Percentiles rank a stretch among this genome's conserved stretches.
These are phyloP conservation scores for Phytophthora citrophthora DNA, from an alignment of 352 stramenopile species.

Conservation along the genomic window DNA sequence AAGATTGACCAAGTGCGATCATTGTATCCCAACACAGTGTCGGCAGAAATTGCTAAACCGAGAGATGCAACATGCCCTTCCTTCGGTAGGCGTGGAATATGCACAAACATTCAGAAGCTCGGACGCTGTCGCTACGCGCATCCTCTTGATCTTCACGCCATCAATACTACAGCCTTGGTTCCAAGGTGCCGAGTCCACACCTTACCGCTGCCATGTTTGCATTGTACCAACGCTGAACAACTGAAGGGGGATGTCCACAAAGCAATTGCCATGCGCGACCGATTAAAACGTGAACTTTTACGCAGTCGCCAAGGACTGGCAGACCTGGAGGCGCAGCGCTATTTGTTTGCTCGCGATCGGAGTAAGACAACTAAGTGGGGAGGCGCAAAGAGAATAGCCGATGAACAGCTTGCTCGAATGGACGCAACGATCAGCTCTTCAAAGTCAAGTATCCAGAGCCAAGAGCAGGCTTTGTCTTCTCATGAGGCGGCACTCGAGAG, in stretches of 20 bases:
- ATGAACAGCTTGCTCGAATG: conserved; percentile 44
- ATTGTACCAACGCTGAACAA: conserved; percentile 55
- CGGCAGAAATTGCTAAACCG: too few species aligned
- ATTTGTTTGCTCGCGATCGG: conserved; percentile 53
- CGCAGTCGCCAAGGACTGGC: conserved; percentile 44
- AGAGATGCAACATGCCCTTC: conserved; percentile 31
- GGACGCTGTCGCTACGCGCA: conserved; percentile 71
- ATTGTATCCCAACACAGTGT: conserved; percentile 42
- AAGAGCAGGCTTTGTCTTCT: conserved; percentile 19
- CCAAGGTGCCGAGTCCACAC: conserved; percentile 59
- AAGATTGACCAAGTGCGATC: conserved; percentile 48
- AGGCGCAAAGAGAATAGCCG: conserved; percentile 49
- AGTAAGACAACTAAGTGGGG: conserved; percentile 66
- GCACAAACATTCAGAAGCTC: conserved; percentile 63
- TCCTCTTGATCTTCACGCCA: conserved; percentile 50
- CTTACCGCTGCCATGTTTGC: conserved; percentile 58
- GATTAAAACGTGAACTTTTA: conserved; percentile 44
- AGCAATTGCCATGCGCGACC: conserved; percentile 25
- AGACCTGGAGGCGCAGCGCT: conserved; percentile 51
- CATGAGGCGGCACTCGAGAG: conserved; percentile 16
- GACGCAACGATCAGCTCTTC: conserved; percentile 28
- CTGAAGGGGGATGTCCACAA: conserved; percentile 26
- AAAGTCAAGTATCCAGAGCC: conserved; percentile 11
- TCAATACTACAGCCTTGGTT: conserved; percentile 52
- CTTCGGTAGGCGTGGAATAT: conserved; percentile 58